phyloP scores from a whole-genome alignment of 495 filamentous ascomycete species.

The Podospora pseudoanserina region DNA sequence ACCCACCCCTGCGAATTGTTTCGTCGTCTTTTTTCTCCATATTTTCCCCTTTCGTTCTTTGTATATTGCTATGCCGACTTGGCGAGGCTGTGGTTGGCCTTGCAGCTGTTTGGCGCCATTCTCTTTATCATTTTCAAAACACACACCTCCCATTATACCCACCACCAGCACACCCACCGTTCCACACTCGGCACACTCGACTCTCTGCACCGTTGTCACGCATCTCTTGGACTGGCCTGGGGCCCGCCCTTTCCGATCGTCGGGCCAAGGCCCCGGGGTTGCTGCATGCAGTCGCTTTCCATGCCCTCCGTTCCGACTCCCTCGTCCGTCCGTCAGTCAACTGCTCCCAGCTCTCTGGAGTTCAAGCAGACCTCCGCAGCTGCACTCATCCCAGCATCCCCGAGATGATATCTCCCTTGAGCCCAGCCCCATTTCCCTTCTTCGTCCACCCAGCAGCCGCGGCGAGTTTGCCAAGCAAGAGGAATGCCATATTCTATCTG shows the following conservation, averaged over 20 bases:
- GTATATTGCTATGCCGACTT: constrained; percentile 3
- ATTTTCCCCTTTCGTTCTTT: constrained; percentile 11
- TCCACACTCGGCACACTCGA: not conserved
- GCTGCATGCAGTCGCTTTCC: constrained; percentile 23
- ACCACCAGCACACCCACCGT: not conserved
- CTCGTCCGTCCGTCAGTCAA: constrained; percentile 1
- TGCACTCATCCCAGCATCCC: not conserved
- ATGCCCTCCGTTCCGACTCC: constrained; percentile 7
- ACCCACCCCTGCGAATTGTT: not conserved
- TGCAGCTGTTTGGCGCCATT: not conserved
- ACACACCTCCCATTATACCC: not conserved
- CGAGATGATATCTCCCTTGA: not conserved
- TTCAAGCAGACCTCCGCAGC: not conserved
- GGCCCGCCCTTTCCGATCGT: constrained; percentile 20
- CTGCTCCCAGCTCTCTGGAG: not conserved
- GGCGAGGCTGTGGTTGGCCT: constrained; percentile 3
- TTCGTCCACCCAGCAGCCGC: not conserved
- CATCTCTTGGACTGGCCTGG: constrained; percentile 1
- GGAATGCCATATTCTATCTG: no score
- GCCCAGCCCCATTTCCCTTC: not conserved
- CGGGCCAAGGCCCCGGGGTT: constrained; percentile 12
- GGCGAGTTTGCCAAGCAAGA: not conserved
- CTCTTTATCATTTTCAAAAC: not conserved
- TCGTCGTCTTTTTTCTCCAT: constrained; percentile 1
- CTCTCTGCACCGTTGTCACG: constrained; percentile 15